Evolutionary conservation across 2,329 filamentous ascomycete genomes (phyloP), one percentile per base, ranked within the genome.

Genomic region (Penicillium vulpinum): DNA sequence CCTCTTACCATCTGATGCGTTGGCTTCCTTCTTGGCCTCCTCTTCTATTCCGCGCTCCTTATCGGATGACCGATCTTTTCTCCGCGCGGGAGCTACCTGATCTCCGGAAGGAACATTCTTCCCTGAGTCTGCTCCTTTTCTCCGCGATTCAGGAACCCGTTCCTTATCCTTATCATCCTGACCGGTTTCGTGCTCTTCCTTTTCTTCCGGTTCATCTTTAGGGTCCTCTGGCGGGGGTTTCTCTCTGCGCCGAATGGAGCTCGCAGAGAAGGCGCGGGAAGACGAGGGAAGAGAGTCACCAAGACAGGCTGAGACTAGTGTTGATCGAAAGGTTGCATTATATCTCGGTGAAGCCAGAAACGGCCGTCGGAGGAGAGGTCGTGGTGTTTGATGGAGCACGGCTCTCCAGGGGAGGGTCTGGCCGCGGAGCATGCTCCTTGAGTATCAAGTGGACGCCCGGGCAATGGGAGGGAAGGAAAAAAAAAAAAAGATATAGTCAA

Each of bases 351-450:
- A 58, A 35, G 70, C 59, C 43, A 73, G 59, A 46, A 71, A 64
- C 50, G 73, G 69, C 47, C 73, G 67, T 48, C 69, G 70, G 48
- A 70, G 58, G 51, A 75, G 60, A 58, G 73, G 73, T 53, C 76
- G 77, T 67, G 77, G 76, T 58, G 79, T 77, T 66, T 78, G 77
- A 63, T 79, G 80, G 69, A 85, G 78, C 67, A 83, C 84, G 74
- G 79, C 77, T 78, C 85, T 83, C 86, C 85, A 88, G 76, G 85
- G 83, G 69, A 87, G 75, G 64, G 82, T 83, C 75, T 85, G 84
- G 69, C 83, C 81, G 78, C 85, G 84, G 73, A 86, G 80, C 86
- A 88, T 88, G 74, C 76, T 82, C 69, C 59, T 63, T 53, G 56
- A 57, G 55, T 57, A 56, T 67, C 54, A 51, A 56, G 51, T 38